Evolutionary conservation across 805 yeast species (phyloP).

Genomic region (Yamadazyma philogaea): DNA sequence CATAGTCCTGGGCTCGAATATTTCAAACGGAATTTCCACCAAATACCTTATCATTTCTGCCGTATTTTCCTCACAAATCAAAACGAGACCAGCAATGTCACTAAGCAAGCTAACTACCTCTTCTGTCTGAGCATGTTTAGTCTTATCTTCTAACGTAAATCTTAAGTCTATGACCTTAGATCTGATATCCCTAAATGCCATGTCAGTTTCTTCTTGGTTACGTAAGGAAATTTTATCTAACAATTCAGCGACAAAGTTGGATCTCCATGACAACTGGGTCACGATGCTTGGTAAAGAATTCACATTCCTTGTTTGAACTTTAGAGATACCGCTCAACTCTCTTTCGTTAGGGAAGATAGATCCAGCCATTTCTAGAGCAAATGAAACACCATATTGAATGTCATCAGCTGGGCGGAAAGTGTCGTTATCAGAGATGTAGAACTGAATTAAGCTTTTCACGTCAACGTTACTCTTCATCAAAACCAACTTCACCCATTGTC

Average conservation of each 20-base stretch:
- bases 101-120: constrained; percentile 45
- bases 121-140: constrained; percentile 15
- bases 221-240: constrained; percentile 28
- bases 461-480: constrained; percentile 64
- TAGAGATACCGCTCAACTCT: constrained; percentile 53
- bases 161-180: constrained; percentile 19
- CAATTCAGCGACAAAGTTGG: constrained; percentile 33
- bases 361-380: constrained; percentile 89
- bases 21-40: constrained; percentile 67
- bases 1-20: constrained; percentile 58
- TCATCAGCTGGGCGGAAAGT: constrained; percentile 21
- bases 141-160: constrained; percentile 11
- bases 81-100: constrained; percentile 36
- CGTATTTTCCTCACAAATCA: constrained; percentile 33
- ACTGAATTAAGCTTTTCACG: constrained; percentile 72
- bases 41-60: constrained; percentile 50
- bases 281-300: constrained; percentile 70
- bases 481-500: constrained; percentile 62
- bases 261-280: constrained; percentile 75
- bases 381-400: constrained; percentile 78
- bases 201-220: constrained; percentile 24
- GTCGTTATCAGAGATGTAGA: constrained; percentile 57
- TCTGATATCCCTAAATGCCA: constrained; percentile 27
- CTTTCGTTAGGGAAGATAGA: constrained; percentile 62
- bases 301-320: constrained; percentile 35